Evolutionary conservation across 805 yeast species (phyloP), one percentile per base, ranked within the genome.

Genomic region (Zygoascus bituminiphila): DNA sequence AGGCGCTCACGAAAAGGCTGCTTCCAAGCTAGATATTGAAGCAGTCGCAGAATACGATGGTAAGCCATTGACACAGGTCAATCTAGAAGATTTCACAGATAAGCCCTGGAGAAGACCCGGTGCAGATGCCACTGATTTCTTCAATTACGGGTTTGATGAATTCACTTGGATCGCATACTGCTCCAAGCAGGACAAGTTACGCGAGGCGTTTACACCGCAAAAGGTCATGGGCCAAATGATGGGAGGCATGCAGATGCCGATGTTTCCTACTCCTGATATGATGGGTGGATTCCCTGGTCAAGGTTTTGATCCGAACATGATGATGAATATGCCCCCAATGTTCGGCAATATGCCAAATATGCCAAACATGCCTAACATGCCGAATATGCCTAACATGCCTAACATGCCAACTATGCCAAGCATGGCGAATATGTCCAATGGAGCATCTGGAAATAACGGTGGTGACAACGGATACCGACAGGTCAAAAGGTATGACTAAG

Each of bases 61-160:
- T 2, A 75, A 78, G 56, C 95, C 95, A 3, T 71, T 93, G 44
- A 86, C 95, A 0, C 80, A 84, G 55, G 73, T 91, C 10, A 83
- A 85, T 51, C 74, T 91, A 9, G 91, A 84, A 51, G 83, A 81
- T 47, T 69, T 89, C 44, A 88, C 86, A 54, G 95, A 88, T 55
- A 94, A 94, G 68, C 99, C 99, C 7, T 93, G 99, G 99, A 77
- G 98, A 62, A 81, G 85, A 54, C 97, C 98, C 1, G 98, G 98
- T 35, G 95, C 96, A 2, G 97, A 93, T 66, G 69, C 87, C 37
- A 77, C 95, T 6, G 98, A 93, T 65, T 94, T 88, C 66, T 93
- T 93, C 73, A 93, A 93, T 68, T 93, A 81, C 61, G 98, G 98
- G 1, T 93, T 93, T 62, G 95, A 93, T 63, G 99, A 93, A 69